A percentile compares a stretch with the other conserved stretches of the same genome.
Conservation (phyloP, 1,284 basidiomycete genomes). For the Naganishia sp. region DNA sequence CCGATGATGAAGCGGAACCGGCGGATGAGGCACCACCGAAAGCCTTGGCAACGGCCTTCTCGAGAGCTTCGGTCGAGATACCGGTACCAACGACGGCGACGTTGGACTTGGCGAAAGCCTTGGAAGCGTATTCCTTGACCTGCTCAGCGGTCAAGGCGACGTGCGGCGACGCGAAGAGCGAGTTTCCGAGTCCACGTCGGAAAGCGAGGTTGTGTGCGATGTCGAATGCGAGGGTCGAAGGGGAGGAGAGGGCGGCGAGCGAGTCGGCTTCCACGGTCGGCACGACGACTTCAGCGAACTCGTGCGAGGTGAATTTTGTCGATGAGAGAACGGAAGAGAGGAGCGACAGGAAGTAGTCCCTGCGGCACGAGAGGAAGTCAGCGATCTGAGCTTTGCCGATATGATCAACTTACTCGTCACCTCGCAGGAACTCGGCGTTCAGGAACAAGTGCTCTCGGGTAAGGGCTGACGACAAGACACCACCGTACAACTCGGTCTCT, state of each 20-base stretch:
- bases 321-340: constrained; percentile 80
- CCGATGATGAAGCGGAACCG: constrained; percentile 51
- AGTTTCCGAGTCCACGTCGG: constrained; percentile 84
- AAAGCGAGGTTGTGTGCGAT: constrained; percentile 84
- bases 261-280: constrained; percentile 74
- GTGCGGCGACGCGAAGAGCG: constrained; percentile 77
- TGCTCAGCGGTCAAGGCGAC: constrained; percentile 64
- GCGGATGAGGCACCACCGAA: constrained; percentile 57
- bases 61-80: constrained; percentile 70
- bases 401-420: constrained; percentile 86
- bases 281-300: constrained; percentile 80
- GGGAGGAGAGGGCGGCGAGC: constrained; percentile 63
- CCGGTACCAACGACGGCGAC: constrained; percentile 83
- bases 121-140: constrained; percentile 70
- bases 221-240: constrained; percentile 64
- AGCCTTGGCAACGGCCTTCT: constrained; percentile 70
- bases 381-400: background rate
- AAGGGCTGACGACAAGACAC: constrained; percentile 82
- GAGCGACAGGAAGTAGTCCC: constrained; percentile 81
- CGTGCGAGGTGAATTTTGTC: constrained; percentile 79
- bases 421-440: constrained; percentile 91
- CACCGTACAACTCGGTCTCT: constrained; percentile 92
- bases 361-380: constrained; percentile 45
- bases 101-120: constrained; percentile 73
- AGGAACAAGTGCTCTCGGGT: constrained; percentile 87